Percentiles rank a stretch among this genome's conserved stretches.
Evolutionary conservation across 1,284 basidiomycete genomes (phyloP).

Genomic region (Ganoderma lucidum): DNA sequence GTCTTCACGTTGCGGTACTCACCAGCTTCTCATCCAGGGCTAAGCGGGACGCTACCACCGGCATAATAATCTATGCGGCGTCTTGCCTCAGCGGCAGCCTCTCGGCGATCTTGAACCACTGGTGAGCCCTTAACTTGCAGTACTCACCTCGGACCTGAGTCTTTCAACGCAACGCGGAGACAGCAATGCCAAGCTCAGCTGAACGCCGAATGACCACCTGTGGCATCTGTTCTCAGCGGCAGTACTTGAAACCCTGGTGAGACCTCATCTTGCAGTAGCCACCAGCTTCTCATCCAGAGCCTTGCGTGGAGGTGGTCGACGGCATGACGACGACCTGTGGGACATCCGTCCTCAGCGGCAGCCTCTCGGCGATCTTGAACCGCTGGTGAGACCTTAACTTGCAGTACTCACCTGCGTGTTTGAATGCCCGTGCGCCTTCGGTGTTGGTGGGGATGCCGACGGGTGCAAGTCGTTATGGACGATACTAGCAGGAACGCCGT

Average conservation of each 20-base stretch:
- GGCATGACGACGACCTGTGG: neutral
- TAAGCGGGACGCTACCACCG: neutral
- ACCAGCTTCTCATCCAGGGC: no score
- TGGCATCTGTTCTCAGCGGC: no score
- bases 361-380: neutral
- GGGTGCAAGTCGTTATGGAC: no score
- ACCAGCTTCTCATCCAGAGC: no score
- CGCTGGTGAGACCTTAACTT: no score
- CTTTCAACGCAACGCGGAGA: no score
- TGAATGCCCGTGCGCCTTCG: neutral
- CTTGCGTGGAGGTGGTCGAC: neutral
- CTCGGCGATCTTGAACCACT: neutral
- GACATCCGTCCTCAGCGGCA: neutral
- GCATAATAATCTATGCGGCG: neutral
- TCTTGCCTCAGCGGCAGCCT: neutral
- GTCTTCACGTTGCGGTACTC: no score
- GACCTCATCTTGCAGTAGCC: no score
- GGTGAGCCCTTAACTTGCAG: slow-evolving; percentile 2
- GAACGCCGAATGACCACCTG: neutral
- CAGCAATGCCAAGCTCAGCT: neutral
- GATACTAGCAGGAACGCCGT: neutral
- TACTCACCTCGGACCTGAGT: neutral
- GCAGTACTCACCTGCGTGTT: neutral
- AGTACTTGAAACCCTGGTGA: no score
- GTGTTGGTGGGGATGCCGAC: neutral